Evolutionary conservation across 768 basidiomycete genomes (phyloP).

Genomic region (Tricholoma bakamatsutake): DNA sequence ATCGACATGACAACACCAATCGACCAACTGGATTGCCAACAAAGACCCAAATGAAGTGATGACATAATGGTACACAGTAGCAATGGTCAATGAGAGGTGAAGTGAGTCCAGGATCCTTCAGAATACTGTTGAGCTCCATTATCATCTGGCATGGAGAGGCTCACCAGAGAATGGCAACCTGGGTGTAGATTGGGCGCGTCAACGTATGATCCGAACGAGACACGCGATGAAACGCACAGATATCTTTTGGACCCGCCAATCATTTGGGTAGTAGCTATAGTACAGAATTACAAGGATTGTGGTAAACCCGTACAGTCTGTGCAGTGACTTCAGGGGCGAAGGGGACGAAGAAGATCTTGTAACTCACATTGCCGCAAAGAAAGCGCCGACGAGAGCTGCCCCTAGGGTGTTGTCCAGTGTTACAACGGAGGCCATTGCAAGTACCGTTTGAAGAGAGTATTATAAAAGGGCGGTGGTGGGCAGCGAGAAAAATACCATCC

Average conservation of each 20-base stretch:
- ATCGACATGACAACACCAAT: conserved; percentile 6
- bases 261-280: conserved; percentile 17
- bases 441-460: neutral
- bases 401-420: conserved; percentile 24
- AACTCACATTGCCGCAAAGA: conserved; percentile 23
- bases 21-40: conserved; percentile 7
- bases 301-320: conserved; percentile 15
- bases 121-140: neutral
- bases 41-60: conserved; percentile 19
- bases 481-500: neutral
- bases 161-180: conserved; percentile 20
- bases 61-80: conserved; percentile 24
- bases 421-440: neutral
- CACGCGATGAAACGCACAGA: conserved; percentile 10
- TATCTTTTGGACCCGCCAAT: conserved; percentile 16
- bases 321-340: neutral
- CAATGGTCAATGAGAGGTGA: conserved; percentile 20
- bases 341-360: neutral
- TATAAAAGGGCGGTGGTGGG: neutral
- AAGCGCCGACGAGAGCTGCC: conserved; percentile 22
- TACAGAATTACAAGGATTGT: conserved; percentile 21
- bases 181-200: neutral
- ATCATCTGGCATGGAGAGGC: neutral
- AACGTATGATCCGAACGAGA: neutral
- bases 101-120: conserved; percentile 18